Percentiles rank a stretch among this genome's conserved stretches.
Evolutionary conservation across 179 eudicot genomes (phyloP).

Genomic region (Spinacia oleracea): DNA sequence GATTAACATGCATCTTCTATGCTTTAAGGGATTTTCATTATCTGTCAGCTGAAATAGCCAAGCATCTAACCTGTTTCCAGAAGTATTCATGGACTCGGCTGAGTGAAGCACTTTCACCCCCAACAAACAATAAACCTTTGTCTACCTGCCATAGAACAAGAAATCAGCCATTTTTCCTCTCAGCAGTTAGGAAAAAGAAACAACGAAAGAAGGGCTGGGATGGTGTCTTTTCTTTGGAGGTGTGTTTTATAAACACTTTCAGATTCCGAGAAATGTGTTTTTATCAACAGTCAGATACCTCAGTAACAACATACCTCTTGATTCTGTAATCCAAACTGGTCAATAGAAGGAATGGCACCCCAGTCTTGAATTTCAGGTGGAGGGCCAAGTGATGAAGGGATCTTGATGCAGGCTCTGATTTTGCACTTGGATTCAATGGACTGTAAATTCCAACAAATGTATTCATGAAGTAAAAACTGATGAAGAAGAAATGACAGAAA

Average conservation of each 20-base stretch:
- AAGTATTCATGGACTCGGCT: constrained; percentile 80
- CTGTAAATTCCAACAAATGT: constrained; percentile 37
- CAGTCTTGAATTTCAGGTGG: constrained; percentile 64
- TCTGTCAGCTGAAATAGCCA: not conserved
- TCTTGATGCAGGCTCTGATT: constrained; percentile 60
- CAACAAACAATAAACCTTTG: constrained; percentile 66
- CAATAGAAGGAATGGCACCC: constrained; percentile 68
- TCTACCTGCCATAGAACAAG: constrained; percentile 43
- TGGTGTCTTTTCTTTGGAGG: not conserved
- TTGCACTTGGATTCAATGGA: constrained; percentile 71
- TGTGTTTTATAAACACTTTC: not conserved
- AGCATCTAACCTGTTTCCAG: constrained; percentile 77
- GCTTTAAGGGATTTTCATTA: not conserved
- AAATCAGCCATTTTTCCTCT: not conserved
- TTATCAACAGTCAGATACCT: not conserved
- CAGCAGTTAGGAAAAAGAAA: not conserved
- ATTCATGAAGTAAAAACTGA: not conserved
- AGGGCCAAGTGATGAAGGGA: constrained; percentile 76
- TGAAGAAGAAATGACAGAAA: not conserved
- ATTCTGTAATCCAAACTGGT: constrained; percentile 52
- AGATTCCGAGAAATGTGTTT: not conserved
- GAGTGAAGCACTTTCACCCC: constrained; percentile 87
- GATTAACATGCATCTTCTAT: not conserved
- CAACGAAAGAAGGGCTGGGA: too few relatives aligned
- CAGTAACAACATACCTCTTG: constrained; percentile 48